Base-by-base conservation (phyloP, 1,139 yeast species). In the Nakaseomyces delphensis region DNA sequence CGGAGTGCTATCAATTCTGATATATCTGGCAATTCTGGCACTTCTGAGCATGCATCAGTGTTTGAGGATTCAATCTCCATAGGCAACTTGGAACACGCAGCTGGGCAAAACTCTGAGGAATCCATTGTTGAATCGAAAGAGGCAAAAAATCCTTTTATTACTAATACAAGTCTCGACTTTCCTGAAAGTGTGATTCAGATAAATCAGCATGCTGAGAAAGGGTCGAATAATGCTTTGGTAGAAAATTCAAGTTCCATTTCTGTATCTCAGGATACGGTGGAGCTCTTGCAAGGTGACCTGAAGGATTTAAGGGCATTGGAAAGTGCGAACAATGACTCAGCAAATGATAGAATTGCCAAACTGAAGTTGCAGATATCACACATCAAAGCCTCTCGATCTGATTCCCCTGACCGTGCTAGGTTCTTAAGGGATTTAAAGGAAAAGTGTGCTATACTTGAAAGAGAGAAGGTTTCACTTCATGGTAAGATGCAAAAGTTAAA, bases 1-100 rank as follows among this genome's bases (percentile, higher is more conserved):
- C 35, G 23, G 10, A 31, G 35, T 31, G 35, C 35, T 31, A 18
- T 31, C 23, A 31, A 31, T 18, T 31, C 35, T 18, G 35, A 31
- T 31, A 31, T 31, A 4, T 31, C 35, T 8, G 35, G 35, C 4
- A 31, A 33, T n/a, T 33, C 37, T 20, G 27, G 27, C 3, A 33
- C 16, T 13, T 33, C 27, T 11, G 37, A 33, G 11, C 25, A 33
- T 33, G 37, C 20, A 8, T 33, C 37, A 20, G 37, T 33, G 8
- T 33, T 33, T n/a, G 37, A 33, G 19, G 37, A 33, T 20, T n/a
- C 37, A 4, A 8, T 21, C 10, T 21, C 25, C 2, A 6, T 21
- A 2, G 18, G 27, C 11, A n/a, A 33, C 13, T 9, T 20, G 10
- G 16, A n/a, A 13, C n/a, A 13, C 10, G 13, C 9, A 20, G 16